A percentile compares a stretch with the other conserved stretches of the same genome.
Conservation (phyloP, 164 flowering plant genomes). For the Annona cherimola region DNA sequence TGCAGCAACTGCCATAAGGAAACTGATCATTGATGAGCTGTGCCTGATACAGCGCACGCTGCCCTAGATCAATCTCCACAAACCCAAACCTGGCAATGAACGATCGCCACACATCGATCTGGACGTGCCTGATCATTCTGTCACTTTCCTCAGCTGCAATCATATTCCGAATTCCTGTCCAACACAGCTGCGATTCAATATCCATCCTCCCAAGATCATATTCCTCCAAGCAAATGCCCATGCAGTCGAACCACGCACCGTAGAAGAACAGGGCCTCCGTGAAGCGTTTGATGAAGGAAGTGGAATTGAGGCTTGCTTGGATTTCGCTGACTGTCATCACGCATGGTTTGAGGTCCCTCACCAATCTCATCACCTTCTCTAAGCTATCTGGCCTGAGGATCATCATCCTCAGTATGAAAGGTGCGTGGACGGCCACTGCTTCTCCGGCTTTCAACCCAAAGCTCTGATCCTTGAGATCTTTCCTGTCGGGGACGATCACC, state of each 20-base stretch:
- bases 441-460: conserved; percentile 40
- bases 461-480: conserved; percentile 29
- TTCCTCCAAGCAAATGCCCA: conserved; percentile 30
- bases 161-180: conserved; percentile 35
- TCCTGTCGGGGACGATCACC: conserved; percentile 28
- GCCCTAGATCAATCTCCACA: conserved; percentile 47
- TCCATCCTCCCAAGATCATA: conserved; percentile 21
- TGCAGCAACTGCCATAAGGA: conserved; percentile 29
- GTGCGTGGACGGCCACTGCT: conserved; percentile 27
- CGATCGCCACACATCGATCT: conserved; percentile 42
- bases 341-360: conserved; percentile 35
- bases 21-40: conserved; percentile 26
- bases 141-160: conserved; percentile 49
- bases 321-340: conserved; percentile 42
- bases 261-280: conserved; percentile 47
- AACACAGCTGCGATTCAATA: conserved; percentile 21
- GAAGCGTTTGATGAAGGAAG: conserved; percentile 40
- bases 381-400: conserved; percentile 19
- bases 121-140: conserved; percentile 36
- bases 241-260: conserved; percentile 44
- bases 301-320: conserved; percentile 47
- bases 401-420: conserved; percentile 12
- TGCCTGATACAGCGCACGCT: conserved; percentile 40
- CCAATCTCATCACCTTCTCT: conserved; percentile 37
- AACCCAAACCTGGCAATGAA: conserved; percentile 44